Conservation (phyloP, 2,329 filamentous ascomycete genomes). For the Kalmusia sp. region DNA sequence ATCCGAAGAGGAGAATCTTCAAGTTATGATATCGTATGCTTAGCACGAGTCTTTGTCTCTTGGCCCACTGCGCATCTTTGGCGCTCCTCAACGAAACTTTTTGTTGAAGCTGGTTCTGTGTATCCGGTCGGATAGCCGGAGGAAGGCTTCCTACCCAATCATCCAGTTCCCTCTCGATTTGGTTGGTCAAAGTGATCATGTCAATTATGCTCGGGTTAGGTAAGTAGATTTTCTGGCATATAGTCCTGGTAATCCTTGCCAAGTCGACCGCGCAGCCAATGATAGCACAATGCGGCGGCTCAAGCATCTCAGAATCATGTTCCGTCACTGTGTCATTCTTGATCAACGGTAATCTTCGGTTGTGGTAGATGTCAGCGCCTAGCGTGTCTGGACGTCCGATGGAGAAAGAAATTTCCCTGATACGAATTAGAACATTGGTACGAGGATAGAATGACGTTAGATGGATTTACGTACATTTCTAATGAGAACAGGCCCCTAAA, state of each 20-base stretch:
- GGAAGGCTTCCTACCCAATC: constrained; percentile 45
- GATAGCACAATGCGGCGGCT: constrained; percentile 25
- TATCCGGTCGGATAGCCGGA: constrained; percentile 39
- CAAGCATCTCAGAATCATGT: not conserved
- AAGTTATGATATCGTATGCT: constrained; percentile 53
- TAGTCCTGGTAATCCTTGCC: constrained; percentile 48
- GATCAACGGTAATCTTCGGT: constrained; percentile 40
- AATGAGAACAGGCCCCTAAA: constrained; percentile 20
- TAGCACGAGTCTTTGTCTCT: constrained; percentile 48
- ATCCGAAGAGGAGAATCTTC: constrained; percentile 49
- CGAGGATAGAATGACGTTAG: no score
- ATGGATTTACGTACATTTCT: constrained; percentile 40
- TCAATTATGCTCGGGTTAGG: constrained; percentile 41
- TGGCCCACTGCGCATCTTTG: constrained; percentile 47
- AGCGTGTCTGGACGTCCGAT: constrained; percentile 58
- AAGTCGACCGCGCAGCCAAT: constrained; percentile 52
- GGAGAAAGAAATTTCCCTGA: constrained; percentile 42
- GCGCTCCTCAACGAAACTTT: constrained; percentile 31
- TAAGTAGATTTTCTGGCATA: constrained; percentile 51
- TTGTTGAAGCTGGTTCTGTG: constrained; percentile 13
- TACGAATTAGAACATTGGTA: not conserved
- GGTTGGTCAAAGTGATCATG: constrained; percentile 43
- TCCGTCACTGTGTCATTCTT: constrained; percentile 43
- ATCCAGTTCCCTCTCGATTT: constrained; percentile 48
- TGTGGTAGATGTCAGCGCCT: constrained; percentile 58